A percentile compares a stretch with the other conserved stretches of the same genome.
These are phyloP conservation scores for Cutaneotrichosporon cyanovorans DNA, from an alignment of 1,284 basidiomycete genomes.

Conservation along the genomic window DNA sequence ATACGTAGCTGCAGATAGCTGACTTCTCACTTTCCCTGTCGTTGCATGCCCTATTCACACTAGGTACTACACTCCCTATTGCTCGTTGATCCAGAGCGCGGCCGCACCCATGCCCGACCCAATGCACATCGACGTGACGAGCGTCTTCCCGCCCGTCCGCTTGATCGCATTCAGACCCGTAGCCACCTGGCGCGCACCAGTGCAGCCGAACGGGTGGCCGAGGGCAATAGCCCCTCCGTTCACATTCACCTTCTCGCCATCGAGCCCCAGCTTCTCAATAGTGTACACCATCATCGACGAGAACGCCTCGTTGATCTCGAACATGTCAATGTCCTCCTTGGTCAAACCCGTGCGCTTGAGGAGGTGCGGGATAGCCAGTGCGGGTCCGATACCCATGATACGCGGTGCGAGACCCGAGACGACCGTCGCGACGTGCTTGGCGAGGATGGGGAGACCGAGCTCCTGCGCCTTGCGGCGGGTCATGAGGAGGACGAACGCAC, in stretches of 20 bases:
- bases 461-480: slow-evolving; percentile 79
- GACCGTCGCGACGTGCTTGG: slow-evolving; percentile 76
- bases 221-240: slow-evolving; percentile 85
- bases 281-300: slow-evolving; percentile 75
- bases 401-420: slow-evolving; percentile 74
- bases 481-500: slow-evolving; percentile 84
- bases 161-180: slow-evolving; percentile 78
- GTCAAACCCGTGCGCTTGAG: slow-evolving; percentile 62
- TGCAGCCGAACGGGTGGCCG: slow-evolving; percentile 63
- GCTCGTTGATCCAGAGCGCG: slow-evolving; percentile 47
- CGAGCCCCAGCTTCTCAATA: slow-evolving; percentile 60
- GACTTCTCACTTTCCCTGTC: too few species aligned
- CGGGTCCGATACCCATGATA: slow-evolving; percentile 86
- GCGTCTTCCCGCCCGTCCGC: slow-evolving; percentile 71
- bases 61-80: too few species aligned
- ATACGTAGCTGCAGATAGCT: too few species aligned
- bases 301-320: slow-evolving; percentile 78
- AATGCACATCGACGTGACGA: slow-evolving; percentile 93
- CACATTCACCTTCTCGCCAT: slow-evolving; percentile 74
- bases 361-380: slow-evolving; percentile 68
- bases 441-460: slow-evolving; percentile 81
- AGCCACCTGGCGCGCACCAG: slow-evolving; percentile 78
- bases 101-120: slow-evolving; percentile 73
- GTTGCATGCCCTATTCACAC: too few species aligned
- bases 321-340: slow-evolving; percentile 73